Percentiles rank a stretch among this genome's conserved stretches.
phyloP scores from a whole-genome alignment of 202 grass and related monocot genomes.

The Eragrostis tef region DNA sequence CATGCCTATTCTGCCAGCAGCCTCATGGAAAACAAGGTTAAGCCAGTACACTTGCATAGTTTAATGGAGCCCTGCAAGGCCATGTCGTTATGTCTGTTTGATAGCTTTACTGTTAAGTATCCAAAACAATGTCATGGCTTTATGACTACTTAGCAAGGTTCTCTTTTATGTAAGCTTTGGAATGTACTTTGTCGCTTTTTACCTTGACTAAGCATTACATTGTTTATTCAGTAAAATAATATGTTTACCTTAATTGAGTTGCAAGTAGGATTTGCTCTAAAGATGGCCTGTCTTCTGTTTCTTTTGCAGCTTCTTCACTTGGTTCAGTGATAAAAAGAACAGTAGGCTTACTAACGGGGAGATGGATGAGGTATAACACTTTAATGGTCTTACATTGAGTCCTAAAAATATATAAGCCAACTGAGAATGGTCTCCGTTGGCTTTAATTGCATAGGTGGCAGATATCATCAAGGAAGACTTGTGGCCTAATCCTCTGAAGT shows the following conservation, averaged over 20 bases:
- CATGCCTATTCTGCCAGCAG: not conserved
- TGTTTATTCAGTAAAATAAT: not conserved
- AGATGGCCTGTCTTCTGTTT: conserved; percentile 40
- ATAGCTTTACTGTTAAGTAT: not conserved
- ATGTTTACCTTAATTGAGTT: not conserved
- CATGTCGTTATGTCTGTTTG: not conserved
- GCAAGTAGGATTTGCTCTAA: conserved; percentile 7
- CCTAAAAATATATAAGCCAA: not conserved
- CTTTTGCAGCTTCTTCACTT: conserved; percentile 73
- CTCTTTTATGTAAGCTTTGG: not conserved
- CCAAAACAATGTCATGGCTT: not conserved
- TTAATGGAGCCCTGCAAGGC: not conserved
- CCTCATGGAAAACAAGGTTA: not conserved
- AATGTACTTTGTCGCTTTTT: not conserved
- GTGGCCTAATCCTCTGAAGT: conserved; percentile 93
- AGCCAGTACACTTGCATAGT: not conserved
- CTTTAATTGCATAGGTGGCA: conserved; percentile 57
- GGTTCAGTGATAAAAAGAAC: conserved; percentile 70
- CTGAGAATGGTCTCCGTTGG: conserved; percentile 25
- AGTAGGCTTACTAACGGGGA: conserved; percentile 55
- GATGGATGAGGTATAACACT: conserved; percentile 66
- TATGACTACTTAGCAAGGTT: not conserved
- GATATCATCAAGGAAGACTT: conserved; percentile 85
- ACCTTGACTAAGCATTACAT: not conserved
- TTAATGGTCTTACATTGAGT: not conserved